Base-by-base conservation (phyloP, 148 eudicot genomes). In the Limonium bicolor region DNA sequence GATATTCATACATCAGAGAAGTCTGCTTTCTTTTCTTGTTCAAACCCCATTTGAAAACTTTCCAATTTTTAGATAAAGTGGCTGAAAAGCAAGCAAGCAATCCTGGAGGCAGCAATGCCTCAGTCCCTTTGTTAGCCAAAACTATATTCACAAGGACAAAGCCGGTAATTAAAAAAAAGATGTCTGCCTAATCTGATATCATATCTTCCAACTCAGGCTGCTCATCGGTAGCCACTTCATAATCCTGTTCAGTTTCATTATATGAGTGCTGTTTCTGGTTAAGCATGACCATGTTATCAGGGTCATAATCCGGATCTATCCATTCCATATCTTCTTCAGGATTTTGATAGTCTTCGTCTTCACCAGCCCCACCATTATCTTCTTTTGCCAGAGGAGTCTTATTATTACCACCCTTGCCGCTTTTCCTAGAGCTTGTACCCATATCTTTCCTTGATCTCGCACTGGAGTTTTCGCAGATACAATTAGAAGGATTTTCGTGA, bases 121-220 rank as follows among this genome's bases (percentile, higher is more conserved):
- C n/a, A n/a, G n/a, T n/a, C n/a, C n/a, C n/a, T n/a, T n/a, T n/a
- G n/a, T n/a, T n/a, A n/a, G n/a, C n/a, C n/a, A n/a, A n/a, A n/a
- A n/a, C n/a, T n/a, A n/a, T n/a, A n/a, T n/a, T n/a, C n/a, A n/a
- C n/a, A n/a, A n/a, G n/a, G n/a, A n/a, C n/a, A n/a, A n/a, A n/a
- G n/a, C n/a, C n/a, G n/a, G n/a, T n/a, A n/a, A n/a, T n/a, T n/a
- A n/a, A n/a, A n/a, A n/a, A n/a, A n/a, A n/a, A n/a, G n/a, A n/a
- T n/a, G n/a, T n/a, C n/a, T n/a, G n/a, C 40, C 56, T 65, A 90
- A 44, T 90, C 99, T 1, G 99, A 90, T 13, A 84, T 64, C 58
- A 90, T 65, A 47, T 80, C 93, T 47, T 80, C 95, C 71, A 90
- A 60, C 70, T 90, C 99, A 44, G 93, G 81, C 58, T 75, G 84